Conservation (phyloP, 768 basidiomycete genomes). For the Tricholoma matsutake region DNA sequence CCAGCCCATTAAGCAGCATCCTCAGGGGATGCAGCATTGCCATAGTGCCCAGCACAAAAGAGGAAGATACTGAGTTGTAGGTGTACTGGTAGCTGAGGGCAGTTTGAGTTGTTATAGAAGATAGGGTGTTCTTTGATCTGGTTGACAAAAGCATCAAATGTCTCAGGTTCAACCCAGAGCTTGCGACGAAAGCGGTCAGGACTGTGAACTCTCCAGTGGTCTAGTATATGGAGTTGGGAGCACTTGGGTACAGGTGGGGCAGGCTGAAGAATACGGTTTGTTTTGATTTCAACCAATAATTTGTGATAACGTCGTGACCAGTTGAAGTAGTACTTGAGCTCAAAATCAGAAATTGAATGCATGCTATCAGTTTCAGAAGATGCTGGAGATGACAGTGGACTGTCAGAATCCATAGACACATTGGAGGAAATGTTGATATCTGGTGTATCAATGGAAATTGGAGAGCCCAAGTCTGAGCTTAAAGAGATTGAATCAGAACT, state of each 20-base stretch:
- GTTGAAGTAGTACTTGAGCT: not conserved
- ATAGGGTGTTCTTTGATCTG: no score
- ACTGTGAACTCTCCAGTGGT: no score
- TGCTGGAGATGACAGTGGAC: not conserved
- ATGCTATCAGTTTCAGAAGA: no score
- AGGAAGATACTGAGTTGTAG: conserved; percentile 10
- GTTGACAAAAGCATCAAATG: no score
- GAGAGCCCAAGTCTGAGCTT: not conserved
- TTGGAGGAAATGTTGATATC: not conserved
- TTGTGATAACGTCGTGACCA: not conserved
- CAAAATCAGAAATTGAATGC: not conserved
- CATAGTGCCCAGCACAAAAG: conserved; percentile 8
- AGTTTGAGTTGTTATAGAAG: no score
- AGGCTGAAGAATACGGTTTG: not conserved
- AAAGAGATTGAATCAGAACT: not conserved
- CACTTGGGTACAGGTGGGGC: not conserved
- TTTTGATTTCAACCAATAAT: not conserved
- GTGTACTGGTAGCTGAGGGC: no score
- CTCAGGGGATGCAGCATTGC: conserved; percentile 8
- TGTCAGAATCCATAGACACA: not conserved
- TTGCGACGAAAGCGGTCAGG: no score
- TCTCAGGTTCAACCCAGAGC: no score
- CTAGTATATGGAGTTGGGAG: conserved; percentile 3
- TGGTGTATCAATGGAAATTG: conserved; percentile 1
- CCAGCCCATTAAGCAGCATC: not conserved